Evolutionary conservation across 306 rosid genomes (phyloP), one percentile per base, ranked within the genome.

Genomic region (Quercus agrifolia): DNA sequence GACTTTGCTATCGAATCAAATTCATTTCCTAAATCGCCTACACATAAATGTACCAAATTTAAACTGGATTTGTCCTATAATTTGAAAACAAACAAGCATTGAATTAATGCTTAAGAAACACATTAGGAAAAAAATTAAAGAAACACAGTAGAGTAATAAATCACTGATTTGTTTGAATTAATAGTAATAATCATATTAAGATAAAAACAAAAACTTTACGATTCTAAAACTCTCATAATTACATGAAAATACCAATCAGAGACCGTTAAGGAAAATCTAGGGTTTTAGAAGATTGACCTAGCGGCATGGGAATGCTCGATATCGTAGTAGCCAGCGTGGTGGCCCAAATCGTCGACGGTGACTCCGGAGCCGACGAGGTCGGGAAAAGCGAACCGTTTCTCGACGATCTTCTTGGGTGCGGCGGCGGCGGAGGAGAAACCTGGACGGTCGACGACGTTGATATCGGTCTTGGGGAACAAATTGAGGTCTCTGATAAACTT

Each of bases 251-350:
- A 49, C 17, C 14, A 49, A 49, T 13, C 17, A 49, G 54, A 12
- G 54, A 49, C 15, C 15, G 54, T 49, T 49, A 49, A 49, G 1
- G 46, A 10, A 62, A 63, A 4, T 17, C 21, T 67, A 74, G 21
- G 18, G 41, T 68, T 57, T 4, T 46, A 14, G 15, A 57, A 19
- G 72, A 0, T 55, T 11, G 58, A 92, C 99, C 77, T 90, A 1
- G 99, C 99, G 28, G 89, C 97, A 70, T 83, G 87, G 74, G 99
- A 92, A 78, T 95, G 98, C 77, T 86, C 90, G 61, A 95, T 89
- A 33, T 90, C 79, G 84, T 85, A 91, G 83, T 95, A 95, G 5
- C 99, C 99, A 80, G 99, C 99, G 28, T 89, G 95, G 68, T 95
- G 99, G 73, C 94, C 90, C 76, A 95, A 88, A 28, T 95, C 97